phyloP scores from a whole-genome alignment of 2,329 filamentous ascomycete species.

The Colletotrichum theobromicola region DNA sequence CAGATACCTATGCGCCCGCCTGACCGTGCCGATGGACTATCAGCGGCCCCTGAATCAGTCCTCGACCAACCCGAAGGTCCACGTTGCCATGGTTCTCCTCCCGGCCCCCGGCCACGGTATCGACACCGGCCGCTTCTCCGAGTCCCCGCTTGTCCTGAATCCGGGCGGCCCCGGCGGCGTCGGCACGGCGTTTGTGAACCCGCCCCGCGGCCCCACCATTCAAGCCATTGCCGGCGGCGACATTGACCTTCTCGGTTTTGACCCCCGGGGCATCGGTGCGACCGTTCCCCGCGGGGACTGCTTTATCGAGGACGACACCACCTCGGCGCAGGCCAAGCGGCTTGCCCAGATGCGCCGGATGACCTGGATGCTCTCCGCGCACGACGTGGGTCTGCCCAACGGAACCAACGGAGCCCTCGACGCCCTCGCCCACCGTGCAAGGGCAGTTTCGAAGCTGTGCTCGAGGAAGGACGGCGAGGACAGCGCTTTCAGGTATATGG shows the following conservation, averaged over 20 bases:
- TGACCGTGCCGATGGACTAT: conserved; percentile 54
- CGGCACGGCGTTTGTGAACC: conserved; percentile 36
- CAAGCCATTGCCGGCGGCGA: conserved; percentile 42
- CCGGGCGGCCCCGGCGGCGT: conserved; percentile 53
- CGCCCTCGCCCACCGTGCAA: conserved; percentile 30
- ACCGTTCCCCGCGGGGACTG: conserved; percentile 45
- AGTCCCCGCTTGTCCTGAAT: conserved; percentile 48
- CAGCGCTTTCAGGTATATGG: conserved; percentile 19
- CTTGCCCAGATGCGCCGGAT: conserved; percentile 35
- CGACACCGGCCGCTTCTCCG: conserved; percentile 33
- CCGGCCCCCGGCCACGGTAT: conserved; percentile 34
- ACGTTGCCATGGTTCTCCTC: conserved; percentile 40
- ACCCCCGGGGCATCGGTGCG: conserved; percentile 49
- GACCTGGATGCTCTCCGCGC: conserved; percentile 33
- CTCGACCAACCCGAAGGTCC: conserved; percentile 36
- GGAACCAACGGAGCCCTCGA: conserved; percentile 35
- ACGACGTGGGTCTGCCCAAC: conserved; percentile 38
- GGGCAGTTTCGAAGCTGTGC: conserved; percentile 37
- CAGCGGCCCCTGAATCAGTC: conserved; percentile 42
- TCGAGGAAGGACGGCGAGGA: conserved; percentile 28
- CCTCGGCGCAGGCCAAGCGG: conserved; percentile 26
- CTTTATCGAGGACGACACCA: conserved; percentile 25
- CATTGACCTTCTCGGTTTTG: conserved; percentile 52
- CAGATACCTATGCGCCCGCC: conserved; percentile 43
- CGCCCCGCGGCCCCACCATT: conserved; percentile 28